These are phyloP conservation scores for Agrocybe praecox DNA, from an alignment of 768 basidiomycete species.

Conservation along the genomic window DNA sequence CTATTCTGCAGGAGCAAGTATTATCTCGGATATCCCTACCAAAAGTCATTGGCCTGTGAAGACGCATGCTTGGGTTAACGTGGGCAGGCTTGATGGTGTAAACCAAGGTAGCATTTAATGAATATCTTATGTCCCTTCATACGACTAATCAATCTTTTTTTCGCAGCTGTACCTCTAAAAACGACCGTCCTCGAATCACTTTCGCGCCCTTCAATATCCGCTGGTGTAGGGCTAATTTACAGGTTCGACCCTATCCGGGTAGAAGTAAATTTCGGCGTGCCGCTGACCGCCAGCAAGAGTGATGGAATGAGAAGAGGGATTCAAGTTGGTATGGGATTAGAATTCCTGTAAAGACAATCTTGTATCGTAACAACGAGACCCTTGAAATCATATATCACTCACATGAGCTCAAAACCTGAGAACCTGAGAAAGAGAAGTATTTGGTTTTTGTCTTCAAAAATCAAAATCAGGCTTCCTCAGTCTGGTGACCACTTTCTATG, in stretches of 20 bases:
- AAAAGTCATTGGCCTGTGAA: slow-evolving; percentile 88
- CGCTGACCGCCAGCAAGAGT: slow-evolving; percentile 66
- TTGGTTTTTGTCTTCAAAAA: too few relatives aligned
- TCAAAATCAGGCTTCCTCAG: too few relatives aligned
- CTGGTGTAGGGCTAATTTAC: slow-evolving; percentile 83
- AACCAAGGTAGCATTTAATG: slow-evolving; percentile 49
- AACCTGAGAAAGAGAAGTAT: too few relatives aligned
- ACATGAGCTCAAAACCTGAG: too few relatives aligned
- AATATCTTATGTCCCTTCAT: slow-evolving; percentile 6
- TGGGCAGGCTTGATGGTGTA: slow-evolving; percentile 69
- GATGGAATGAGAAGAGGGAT: slow-evolving; percentile 73
- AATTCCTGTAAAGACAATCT: slow-evolving; percentile 56
- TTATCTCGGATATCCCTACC: slow-evolving; percentile 73
- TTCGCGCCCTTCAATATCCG: slow-evolving; percentile 66
- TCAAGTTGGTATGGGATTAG: slow-evolving; percentile 81
- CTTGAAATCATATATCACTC: too few relatives aligned
- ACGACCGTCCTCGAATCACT: slow-evolving; percentile 26
- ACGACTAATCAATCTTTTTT: slow-evolving; percentile 2
- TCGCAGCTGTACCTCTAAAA: slow-evolving; percentile 18
- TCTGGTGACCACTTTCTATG: too few relatives aligned
- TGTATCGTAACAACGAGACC: too few relatives aligned
- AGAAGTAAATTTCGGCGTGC: slow-evolving; percentile 88
- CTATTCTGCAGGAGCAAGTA: slow-evolving; percentile 76
- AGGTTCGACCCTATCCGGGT: slow-evolving; percentile 82
- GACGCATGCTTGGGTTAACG: slow-evolving; percentile 78